A percentile compares a stretch with the other conserved stretches of the same genome.
phyloP scores from a whole-genome alignment of 2,329 filamentous ascomycete genomes.

The Thelonectria blattea region DNA sequence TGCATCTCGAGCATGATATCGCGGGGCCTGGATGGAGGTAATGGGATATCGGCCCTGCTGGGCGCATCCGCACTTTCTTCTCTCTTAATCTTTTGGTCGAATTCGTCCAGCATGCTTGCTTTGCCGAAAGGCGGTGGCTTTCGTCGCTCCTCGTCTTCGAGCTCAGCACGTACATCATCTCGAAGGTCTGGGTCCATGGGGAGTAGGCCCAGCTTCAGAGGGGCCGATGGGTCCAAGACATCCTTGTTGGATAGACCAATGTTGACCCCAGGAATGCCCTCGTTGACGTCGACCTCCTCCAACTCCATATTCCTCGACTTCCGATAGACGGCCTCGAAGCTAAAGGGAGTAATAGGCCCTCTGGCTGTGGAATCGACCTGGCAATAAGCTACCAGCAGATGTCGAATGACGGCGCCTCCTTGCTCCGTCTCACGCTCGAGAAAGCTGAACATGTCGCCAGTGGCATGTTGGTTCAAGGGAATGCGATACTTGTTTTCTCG shows the following conservation, averaged over 20 bases:
- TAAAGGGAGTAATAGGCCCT: slow-evolving; percentile 68
- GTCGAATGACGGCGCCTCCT: slow-evolving; percentile 78
- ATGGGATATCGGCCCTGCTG: slow-evolving; percentile 77
- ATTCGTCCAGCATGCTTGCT: slow-evolving; percentile 81
- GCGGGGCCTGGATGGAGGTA: slow-evolving; percentile 84
- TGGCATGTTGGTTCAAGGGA: slow-evolving; percentile 85
- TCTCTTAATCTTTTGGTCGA: slow-evolving; percentile 85
- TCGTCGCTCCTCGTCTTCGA: slow-evolving; percentile 83
- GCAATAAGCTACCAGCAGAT: slow-evolving; percentile 70
- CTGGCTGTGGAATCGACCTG: slow-evolving; percentile 63
- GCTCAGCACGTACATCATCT: slow-evolving; percentile 83
- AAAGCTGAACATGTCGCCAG: slow-evolving; percentile 83
- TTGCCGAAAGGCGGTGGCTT: slow-evolving; percentile 75
- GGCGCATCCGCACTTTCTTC: slow-evolving; percentile 89
- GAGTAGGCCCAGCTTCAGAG: slow-evolving; percentile 78
- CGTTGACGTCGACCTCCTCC: slow-evolving; percentile 67
- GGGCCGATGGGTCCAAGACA: slow-evolving; percentile 60
- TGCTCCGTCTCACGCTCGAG: slow-evolving; percentile 85
- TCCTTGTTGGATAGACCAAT: slow-evolving; percentile 68
- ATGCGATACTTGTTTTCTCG: slow-evolving; percentile 86
- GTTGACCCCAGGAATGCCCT: slow-evolving; percentile 68
- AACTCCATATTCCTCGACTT: slow-evolving; percentile 66
- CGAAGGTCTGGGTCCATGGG: slow-evolving; percentile 84
- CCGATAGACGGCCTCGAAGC: slow-evolving; percentile 65
- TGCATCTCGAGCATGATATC: slow-evolving; percentile 95